Evolutionary conservation across 345 rosid species (phyloP).

Genomic region (Adansonia digitata): DNA sequence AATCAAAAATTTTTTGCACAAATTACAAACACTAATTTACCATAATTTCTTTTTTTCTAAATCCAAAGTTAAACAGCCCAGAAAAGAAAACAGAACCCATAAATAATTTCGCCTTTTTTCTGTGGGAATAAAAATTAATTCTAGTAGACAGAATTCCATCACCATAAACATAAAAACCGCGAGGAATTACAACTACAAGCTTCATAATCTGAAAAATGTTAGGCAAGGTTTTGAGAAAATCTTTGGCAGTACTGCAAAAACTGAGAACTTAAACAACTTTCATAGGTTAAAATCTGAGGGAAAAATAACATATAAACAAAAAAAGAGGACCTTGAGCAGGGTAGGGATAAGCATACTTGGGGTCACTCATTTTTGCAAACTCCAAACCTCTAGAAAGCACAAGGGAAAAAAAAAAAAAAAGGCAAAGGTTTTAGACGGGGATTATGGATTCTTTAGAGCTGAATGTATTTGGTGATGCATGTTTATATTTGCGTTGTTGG

Average conservation of each 20-base stretch:
- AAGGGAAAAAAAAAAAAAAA: neutral
- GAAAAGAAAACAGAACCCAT: neutral
- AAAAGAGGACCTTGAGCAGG: slow-evolving; percentile 44
- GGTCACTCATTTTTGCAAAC: slow-evolving; percentile 35
- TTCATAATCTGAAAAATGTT: neutral
- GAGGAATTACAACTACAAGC: neutral
- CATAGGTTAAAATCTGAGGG: neutral
- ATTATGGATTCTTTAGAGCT: neutral
- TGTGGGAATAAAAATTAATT: neutral
- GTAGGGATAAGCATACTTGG: slow-evolving; percentile 49
- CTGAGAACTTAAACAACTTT: neutral
- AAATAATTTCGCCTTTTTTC: neutral
- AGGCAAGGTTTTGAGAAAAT: neutral
- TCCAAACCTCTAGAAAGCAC: neutral
- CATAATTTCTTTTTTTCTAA: neutral
- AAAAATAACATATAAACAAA: neutral
- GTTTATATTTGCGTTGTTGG: neutral
- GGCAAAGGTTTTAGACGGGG: neutral
- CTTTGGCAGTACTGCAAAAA: neutral
- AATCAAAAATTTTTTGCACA: neutral
- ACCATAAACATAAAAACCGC: neutral
- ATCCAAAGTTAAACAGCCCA: neutral
- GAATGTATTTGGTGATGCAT: neutral
- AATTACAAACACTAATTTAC: neutral
- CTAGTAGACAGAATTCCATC: neutral